These are phyloP conservation scores for Aspergillus novofumigatus DNA, from an alignment of 2,329 filamentous ascomycete genomes.

Conservation along the genomic window DNA sequence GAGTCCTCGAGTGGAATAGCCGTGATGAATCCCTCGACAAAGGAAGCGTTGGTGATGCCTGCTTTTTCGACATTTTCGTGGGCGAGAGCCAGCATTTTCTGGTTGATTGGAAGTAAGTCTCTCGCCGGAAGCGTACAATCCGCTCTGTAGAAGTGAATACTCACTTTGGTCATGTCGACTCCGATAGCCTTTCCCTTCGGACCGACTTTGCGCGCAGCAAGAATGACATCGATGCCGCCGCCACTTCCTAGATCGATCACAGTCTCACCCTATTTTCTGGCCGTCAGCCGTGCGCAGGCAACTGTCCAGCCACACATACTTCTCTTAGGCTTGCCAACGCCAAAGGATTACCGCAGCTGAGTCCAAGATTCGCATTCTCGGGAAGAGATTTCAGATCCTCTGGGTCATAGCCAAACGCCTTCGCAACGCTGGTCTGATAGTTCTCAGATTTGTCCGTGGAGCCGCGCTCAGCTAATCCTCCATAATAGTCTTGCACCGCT, in stretches of 20 bases:
- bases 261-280: conserved; percentile 47
- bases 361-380: conserved; percentile 47
- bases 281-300: neutral
- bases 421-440: conserved; percentile 31
- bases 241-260: conserved; percentile 57
- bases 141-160: neutral
- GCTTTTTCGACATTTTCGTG: conserved; percentile 41
- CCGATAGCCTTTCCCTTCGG: conserved; percentile 52
- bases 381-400: conserved; percentile 48
- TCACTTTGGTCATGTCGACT: conserved; percentile 58
- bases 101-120: neutral
- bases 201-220: conserved; percentile 47
- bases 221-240: conserved; percentile 56
- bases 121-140: neutral
- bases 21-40: conserved; percentile 52
- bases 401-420: conserved; percentile 51
- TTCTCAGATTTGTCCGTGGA: neutral
- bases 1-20: conserved; percentile 41
- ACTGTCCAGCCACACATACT: conserved; percentile 22
- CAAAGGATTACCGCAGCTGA: conserved; percentile 54
- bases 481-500: neutral
- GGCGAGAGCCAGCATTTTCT: conserved; percentile 56
- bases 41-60: conserved; percentile 44
- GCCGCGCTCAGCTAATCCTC: neutral
- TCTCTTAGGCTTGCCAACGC: conserved; percentile 46